Evolutionary conservation across 495 filamentous ascomycete genomes (phyloP), one percentile per base, ranked within the genome.

Genomic region (Neurospora sp.): DNA sequence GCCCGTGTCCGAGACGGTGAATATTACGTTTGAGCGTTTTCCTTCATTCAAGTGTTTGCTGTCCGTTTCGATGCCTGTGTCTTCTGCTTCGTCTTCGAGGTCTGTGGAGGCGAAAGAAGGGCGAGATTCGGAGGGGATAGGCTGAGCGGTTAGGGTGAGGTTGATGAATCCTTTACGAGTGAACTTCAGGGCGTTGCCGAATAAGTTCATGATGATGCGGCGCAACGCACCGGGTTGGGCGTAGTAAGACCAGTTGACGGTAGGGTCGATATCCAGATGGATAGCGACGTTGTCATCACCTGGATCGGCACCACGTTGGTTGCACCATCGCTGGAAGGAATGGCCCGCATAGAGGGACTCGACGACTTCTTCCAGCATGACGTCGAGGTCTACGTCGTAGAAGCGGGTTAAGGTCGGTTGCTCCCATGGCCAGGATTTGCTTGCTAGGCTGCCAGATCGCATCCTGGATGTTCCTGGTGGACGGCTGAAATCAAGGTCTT

Each of bases 151-250:
- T 18, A 94, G 79, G 0, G 80, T 85, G 16, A 95, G 80, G 6
- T 85, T 85, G 40, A 96, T 91, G 70, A 84, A 88, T 6, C 93
- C 93, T 2, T 83, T 80, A 9, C 84, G 84, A 7, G 90, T 94
- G 75, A 93, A 94, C 75, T 96, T 96, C 75, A 95, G 86, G 0
- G 93, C 89, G 79, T 96, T 96, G 20, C 93, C 91, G 71, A 93
- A 90, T 2, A 95, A 74, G 75, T 96, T 94, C 90, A 94, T 92
- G 40, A 96, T 86, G 53, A 94, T 87, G 3, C 93, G 88, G 20
- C 91, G 86, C 46, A 93, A 80, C 3, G 91, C 92, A 5, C 92
- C 92, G 0, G 91, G 90, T 48, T 94, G 90, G 0, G 89, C 88
- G 5, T 83, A 83, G 79, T 92, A 93, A 14, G 86, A 73, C 83